These are phyloP conservation scores for Apiospora rasikravindrae DNA, from an alignment of 2,329 filamentous ascomycete species.

Conservation along the genomic window DNA sequence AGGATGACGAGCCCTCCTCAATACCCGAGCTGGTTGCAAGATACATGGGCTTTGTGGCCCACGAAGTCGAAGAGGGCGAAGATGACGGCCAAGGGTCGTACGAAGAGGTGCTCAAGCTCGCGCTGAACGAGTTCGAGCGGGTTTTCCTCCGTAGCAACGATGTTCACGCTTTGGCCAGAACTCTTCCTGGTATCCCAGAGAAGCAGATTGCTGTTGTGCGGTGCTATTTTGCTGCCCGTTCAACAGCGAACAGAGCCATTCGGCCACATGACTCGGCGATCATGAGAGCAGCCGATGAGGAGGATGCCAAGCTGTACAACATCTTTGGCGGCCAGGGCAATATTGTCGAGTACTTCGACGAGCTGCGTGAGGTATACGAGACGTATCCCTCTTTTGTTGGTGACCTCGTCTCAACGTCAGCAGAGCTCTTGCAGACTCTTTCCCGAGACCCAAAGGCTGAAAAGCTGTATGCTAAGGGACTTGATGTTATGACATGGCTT, in stretches of 20 bases:
- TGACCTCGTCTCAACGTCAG: conserved; percentile 80
- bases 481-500: conserved; percentile 94
- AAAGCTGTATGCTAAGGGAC: conserved; percentile 96
- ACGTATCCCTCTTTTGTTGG: conserved; percentile 92
- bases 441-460: conserved; percentile 84
- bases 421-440: conserved; percentile 85
- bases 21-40: conserved; percentile 89
- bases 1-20: conserved; percentile 99
- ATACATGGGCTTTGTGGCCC: conserved; percentile 89
- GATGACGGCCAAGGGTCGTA: conserved; percentile 88
- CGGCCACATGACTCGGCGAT: conserved; percentile 94
- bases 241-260: conserved; percentile 82
- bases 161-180: conserved; percentile 86
- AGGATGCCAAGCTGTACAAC: conserved; percentile 83
- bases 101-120: conserved; percentile 88
- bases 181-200: conserved; percentile 84
- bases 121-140: conserved; percentile 95
- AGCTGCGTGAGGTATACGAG: conserved; percentile 87
- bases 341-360: conserved; percentile 99
- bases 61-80: conserved; percentile 90
- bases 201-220: conserved; percentile 92
- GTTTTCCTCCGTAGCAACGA: conserved; percentile 95
- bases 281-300: conserved; percentile 84
- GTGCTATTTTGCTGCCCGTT: conserved; percentile 89
- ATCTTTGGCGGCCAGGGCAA: conserved; percentile 98